phyloP scores from a whole-genome alignment of 192 early-diverging fungal species.

The Mortierella antarctica region DNA sequence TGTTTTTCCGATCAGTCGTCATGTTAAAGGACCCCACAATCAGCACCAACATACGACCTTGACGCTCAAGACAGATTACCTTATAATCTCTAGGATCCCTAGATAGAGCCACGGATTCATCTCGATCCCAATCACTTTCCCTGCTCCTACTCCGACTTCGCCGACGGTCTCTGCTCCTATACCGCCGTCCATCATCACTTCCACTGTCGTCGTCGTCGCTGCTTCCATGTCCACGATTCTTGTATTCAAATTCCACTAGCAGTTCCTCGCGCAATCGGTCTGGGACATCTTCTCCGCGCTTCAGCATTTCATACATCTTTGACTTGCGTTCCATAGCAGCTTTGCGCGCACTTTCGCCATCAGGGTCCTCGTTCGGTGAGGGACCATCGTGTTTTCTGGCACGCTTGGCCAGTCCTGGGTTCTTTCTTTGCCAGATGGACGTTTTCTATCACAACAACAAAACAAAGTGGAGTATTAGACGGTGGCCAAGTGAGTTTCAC shows the following conservation, averaged over 20 bases:
- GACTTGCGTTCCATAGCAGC: constrained; percentile 70
- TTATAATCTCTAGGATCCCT: constrained; percentile 20
- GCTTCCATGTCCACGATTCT: constrained; percentile 20
- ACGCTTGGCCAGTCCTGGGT: constrained; percentile 60
- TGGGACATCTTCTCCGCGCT: constrained; percentile 45
- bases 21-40: background rate
- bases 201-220: constrained; percentile 6
- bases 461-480: no score
- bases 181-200: constrained; percentile 7
- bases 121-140: constrained; percentile 34
- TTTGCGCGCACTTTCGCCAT: constrained; percentile 45
- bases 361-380: constrained; percentile 24
- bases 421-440: constrained; percentile 60
- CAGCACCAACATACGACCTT: background rate
- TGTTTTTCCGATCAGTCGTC: background rate
- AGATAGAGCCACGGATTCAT: constrained; percentile 27
- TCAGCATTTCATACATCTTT: constrained; percentile 68
- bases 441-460: constrained; percentile 55
- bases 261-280: constrained; percentile 58
- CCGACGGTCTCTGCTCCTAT: background rate
- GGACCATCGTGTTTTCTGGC: constrained; percentile 38
- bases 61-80: constrained; percentile 3
- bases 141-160: constrained; percentile 25
- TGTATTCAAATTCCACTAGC: constrained; percentile 71
- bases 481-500: no score